A percentile compares a stretch with the other conserved stretches of the same genome.
These are phyloP conservation scores for Hypoxylon sp. DNA, from an alignment of 2,329 filamentous ascomycete genomes.

Conservation along the genomic window DNA sequence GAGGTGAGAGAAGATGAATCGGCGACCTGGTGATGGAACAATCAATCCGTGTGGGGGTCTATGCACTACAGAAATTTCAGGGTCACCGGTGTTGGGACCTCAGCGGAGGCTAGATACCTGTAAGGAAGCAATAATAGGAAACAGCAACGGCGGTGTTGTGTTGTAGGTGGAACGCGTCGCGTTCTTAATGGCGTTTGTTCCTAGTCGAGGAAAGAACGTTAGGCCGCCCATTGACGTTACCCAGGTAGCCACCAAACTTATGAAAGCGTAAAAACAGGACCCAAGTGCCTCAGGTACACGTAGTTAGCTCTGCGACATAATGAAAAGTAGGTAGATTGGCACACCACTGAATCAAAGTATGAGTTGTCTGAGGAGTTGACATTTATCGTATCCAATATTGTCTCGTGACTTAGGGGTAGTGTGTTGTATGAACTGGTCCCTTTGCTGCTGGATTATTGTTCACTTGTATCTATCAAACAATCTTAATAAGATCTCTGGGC, in stretches of 20 bases:
- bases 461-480: not conserved
- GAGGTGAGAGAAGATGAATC: not conserved
- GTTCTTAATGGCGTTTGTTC: not conserved
- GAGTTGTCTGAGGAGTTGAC: not conserved
- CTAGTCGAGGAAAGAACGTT: not conserved
- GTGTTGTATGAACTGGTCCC: not conserved
- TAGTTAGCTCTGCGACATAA: not conserved
- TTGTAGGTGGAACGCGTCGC: not conserved
- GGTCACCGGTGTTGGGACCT: not conserved
- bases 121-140: not conserved
- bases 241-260: not conserved
- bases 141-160: not conserved
- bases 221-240: not conserved
- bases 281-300: not conserved
- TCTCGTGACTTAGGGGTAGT: not conserved
- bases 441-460: not conserved
- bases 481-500: not conserved
- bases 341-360: not conserved
- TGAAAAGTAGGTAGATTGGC: not conserved
- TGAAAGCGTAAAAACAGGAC: not conserved
- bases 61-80: not conserved
- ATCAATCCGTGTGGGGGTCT: not conserved
- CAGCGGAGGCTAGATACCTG: not conserved
- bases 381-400: not conserved
- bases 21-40: not conserved